Conservation (phyloP, 202 grass and related monocot species). For the Carex sylvatica region DNA sequence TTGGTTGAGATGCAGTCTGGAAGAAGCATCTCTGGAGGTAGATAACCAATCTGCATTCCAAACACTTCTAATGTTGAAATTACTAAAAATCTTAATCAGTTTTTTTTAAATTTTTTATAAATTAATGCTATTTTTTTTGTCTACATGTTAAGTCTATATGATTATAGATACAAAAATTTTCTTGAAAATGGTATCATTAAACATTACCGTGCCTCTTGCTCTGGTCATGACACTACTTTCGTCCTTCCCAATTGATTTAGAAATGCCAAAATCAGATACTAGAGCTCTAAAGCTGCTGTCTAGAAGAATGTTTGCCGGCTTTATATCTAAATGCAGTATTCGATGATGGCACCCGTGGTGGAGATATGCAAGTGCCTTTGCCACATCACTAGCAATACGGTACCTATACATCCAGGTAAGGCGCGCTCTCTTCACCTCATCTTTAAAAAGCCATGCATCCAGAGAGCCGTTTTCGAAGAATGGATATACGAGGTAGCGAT, state of each 20-base stretch:
- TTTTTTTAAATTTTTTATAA: neutral
- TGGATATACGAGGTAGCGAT: constrained; percentile 42
- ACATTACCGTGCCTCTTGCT: constrained; percentile 33
- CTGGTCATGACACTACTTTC: constrained; percentile 40
- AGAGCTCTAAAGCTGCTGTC: constrained; percentile 38
- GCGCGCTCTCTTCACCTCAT: constrained; percentile 4
- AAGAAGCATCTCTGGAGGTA: constrained; percentile 51
- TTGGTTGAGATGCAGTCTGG: constrained; percentile 38
- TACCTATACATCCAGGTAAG: constrained; percentile 44
- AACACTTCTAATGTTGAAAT: neutral
- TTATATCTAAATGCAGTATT: constrained; percentile 64
- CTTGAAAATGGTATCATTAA: neutral
- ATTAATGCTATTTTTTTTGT: neutral
- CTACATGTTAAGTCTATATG: neutral
- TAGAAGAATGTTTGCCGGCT: constrained; percentile 63
- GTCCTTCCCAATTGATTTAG: constrained; percentile 48
- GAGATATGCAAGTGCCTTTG: constrained; percentile 53
- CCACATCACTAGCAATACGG: constrained; percentile 38
- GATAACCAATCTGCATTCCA: constrained; percentile 30
- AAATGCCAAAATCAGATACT: constrained; percentile 58
- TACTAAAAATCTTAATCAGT: neutral
- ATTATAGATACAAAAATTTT: neutral
- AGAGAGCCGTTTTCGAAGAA: constrained; percentile 55
- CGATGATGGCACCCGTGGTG: constrained; percentile 48
- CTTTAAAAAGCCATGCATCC: constrained; percentile 48